phyloP scores from a whole-genome alignment of 768 basidiomycete species.

The Mycena latifolia region DNA sequence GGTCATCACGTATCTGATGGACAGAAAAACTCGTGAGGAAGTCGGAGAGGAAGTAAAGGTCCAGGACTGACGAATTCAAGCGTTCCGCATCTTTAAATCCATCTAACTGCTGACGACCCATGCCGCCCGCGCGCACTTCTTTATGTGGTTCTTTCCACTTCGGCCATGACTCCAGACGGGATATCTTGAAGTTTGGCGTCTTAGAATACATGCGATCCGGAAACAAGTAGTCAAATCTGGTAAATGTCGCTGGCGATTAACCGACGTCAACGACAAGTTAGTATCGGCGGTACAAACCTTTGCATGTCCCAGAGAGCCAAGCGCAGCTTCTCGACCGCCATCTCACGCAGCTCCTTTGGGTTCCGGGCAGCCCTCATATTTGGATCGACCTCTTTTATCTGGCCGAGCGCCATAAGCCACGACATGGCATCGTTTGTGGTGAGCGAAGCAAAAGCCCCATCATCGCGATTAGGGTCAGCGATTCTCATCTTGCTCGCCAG shows the following conservation, averaged over 20 bases:
- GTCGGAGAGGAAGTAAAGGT: neutral
- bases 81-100: conserved; percentile 22
- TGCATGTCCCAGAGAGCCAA: conserved; percentile 36
- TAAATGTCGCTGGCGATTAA: neutral
- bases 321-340: conserved; percentile 26
- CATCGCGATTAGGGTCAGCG: conserved; percentile 32
- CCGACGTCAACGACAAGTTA: neutral
- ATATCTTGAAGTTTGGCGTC: conserved; percentile 29
- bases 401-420: conserved; percentile 31
- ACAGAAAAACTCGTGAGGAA: neutral
- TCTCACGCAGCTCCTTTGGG: conserved; percentile 22
- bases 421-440: conserved; percentile 29
- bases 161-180: conserved; percentile 25
- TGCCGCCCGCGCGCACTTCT: conserved; percentile 19
- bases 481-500: conserved; percentile 29
- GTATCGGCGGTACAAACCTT: neutral
- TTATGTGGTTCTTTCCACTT: conserved; percentile 29
- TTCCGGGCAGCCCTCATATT: conserved; percentile 12
- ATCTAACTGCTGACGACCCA: neutral
- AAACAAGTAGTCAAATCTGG: conserved; percentile 37
- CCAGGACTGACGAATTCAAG: conserved; percentile 17
- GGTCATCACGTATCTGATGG: conserved; percentile 38
- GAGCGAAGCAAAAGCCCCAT: conserved; percentile 36
- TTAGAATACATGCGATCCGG: conserved; percentile 23
- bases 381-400: conserved; percentile 20